Evolutionary conservation across 306 rosid species (phyloP).

Genomic region (Rosa rugosa): DNA sequence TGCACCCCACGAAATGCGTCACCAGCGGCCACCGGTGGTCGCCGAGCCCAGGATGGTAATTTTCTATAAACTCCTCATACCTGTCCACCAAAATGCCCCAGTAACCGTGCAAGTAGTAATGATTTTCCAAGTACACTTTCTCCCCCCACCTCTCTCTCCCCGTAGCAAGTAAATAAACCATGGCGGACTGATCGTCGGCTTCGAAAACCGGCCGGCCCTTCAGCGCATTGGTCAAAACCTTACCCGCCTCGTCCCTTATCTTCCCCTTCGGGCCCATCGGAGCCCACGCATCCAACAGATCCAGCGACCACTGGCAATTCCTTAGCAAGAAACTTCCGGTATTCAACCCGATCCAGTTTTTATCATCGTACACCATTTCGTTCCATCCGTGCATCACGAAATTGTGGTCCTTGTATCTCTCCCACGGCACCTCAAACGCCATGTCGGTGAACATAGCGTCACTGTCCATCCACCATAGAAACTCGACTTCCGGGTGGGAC

Average conservation of each 20-base stretch:
- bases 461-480: constrained; percentile 95
- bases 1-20: constrained; percentile 93
- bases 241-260: constrained; percentile 80
- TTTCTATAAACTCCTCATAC: constrained; percentile 78
- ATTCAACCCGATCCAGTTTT: constrained; percentile 87
- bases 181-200: constrained; percentile 85
- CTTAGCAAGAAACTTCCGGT: constrained; percentile 73
- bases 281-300: constrained; percentile 88
- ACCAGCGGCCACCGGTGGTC: constrained; percentile 94
- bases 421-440: constrained; percentile 93
- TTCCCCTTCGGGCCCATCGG: constrained; percentile 96
- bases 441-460: constrained; percentile 96
- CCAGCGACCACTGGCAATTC: constrained; percentile 80
- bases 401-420: constrained; percentile 61
- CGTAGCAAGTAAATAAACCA: constrained; percentile 65
- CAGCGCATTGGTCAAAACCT: constrained; percentile 62
- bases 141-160: constrained; percentile 65
- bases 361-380: constrained; percentile 74
- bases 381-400: constrained; percentile 88
- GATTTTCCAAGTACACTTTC: constrained; percentile 71
- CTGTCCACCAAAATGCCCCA: constrained; percentile 90
- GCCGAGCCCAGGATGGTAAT: constrained; percentile 77
- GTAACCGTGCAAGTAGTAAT: constrained; percentile 74
- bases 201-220: constrained; percentile 74
- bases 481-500: constrained; percentile 81